Base-by-base conservation (phyloP, 768 basidiomycete species). In the Saitozyma sp. region DNA sequence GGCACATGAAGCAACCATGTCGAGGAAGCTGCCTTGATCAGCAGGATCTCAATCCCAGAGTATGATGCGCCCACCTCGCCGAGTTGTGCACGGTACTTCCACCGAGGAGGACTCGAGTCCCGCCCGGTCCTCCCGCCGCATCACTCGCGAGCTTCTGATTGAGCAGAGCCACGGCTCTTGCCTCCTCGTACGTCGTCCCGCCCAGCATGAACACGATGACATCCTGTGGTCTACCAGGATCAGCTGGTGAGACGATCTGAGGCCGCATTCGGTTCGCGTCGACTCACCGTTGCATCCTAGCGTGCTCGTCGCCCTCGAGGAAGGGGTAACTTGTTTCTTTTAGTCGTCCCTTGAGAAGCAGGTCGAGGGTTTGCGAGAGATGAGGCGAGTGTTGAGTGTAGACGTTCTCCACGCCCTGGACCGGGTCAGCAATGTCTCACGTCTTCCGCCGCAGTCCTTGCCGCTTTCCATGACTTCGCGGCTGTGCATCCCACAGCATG, bases 381-480 rank as follows among this genome's bases (percentile, higher is more conserved):
- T 94, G 93, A 8, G 96, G 96, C 14, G 87, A 88, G 71, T 98
- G 96, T 70, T 98, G 96, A 59, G 92, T 99, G 77, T 97, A 99
- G 14, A 98, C 94, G 72, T 99, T 99, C 80, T 99, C 96, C 5
- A 98, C 95, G 2, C 96, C 96, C 91, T 94, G 59, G 19, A 3
- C 0, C 9, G 19, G 19, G 49, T 62, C 39, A 66, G 40, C 48
- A 37, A 10, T 29, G 20, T 37, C 20, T 14, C 41, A n/a, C n/a
- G n/a, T n/a, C n/a, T n/a, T n/a, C n/a, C 29, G 29, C 29, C 29
- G 29, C 29, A 2, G 29, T 29, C 29, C 29, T 29, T 29, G 29
- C 2, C 29, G 29, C 29, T n/a, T n/a, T n/a, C n/a, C n/a, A 5
- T 29, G 29, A 29, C 29, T 29, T 29, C 29, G 29, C 29, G 2